Evolutionary conservation across 805 yeast species (phyloP).

Genomic region (Candida orba): DNA sequence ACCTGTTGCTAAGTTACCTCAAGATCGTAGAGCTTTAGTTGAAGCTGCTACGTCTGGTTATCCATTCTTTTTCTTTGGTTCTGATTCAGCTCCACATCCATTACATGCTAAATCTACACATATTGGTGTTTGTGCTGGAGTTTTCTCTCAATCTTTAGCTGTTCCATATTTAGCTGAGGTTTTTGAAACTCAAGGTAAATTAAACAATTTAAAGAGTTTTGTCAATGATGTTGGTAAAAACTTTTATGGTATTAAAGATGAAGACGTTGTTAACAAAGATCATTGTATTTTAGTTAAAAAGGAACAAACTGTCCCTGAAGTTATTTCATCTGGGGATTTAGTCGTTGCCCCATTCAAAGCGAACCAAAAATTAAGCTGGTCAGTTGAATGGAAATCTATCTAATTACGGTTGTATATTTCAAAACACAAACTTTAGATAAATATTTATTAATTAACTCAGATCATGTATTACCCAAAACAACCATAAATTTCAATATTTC

Average conservation of each 20-base stretch:
- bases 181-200: conserved; percentile 57
- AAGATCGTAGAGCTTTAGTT: conserved; percentile 72
- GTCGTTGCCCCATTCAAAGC: conserved; percentile 82
- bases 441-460: neutral
- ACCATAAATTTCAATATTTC: conserved; percentile 42
- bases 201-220: conserved; percentile 64
- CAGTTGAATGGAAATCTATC: conserved; percentile 58
- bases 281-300: conserved; percentile 50
- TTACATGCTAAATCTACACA: conserved; percentile 67
- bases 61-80: conserved; percentile 91
- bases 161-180: conserved; percentile 80
- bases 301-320: conserved; percentile 51
- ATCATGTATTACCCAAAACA: conserved; percentile 37
- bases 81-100: conserved; percentile 98
- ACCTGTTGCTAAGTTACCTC: conserved; percentile 93
- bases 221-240: conserved; percentile 66
- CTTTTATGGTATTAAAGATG: conserved; percentile 57
- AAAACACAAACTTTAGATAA: too few species aligned
- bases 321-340: conserved; percentile 37
- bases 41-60: conserved; percentile 88
- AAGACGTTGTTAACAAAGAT: conserved; percentile 37
- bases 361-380: conserved; percentile 67
- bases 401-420: neutral
- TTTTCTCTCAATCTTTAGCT: conserved; percentile 81
- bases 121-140: conserved; percentile 95